Evolutionary conservation across 768 basidiomycete genomes (phyloP), one percentile per base, ranked within the genome.

Genomic region (Leucosporidium yakuticum): DNA sequence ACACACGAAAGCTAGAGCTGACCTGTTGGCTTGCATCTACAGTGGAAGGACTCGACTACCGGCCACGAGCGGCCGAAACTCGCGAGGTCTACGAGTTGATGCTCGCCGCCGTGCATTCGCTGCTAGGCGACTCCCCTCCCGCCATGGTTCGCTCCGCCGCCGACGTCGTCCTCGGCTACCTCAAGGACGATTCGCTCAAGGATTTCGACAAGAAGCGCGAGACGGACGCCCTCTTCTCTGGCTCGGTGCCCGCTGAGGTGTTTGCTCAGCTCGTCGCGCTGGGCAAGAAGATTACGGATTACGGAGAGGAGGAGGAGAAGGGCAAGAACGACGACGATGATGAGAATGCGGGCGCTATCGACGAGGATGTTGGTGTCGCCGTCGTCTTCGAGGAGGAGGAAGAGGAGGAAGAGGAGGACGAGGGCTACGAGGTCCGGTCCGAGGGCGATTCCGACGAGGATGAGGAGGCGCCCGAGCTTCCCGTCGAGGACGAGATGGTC

Each of bases 161-260:
- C n/a, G 95, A 99, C 79, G 84, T 85, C 0, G 87, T 94, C 2
- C 80, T 99, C 58, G 91, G 94, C 79, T 83, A 85, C 6, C 83
- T 98, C 71, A 98, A 97, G 80, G 92, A 96, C 73, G 82, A 83
- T 67, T 32, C 59, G 48, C 77, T 91, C 80, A 95, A 93, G 80
- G 94, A 97, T 77, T 94, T 97, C 75, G 95, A 97, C 83, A 94
- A 93, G 83, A 95, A 97, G 80, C 89, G 86, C 81, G 92, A 97
- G 76, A 84, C 95, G 9, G 89, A 95, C 78, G 86, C 86, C 23
- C 83, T 90, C 60, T 79, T 85, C n/a, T 79, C 91, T 19, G 86
- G 87, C 0, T 70, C 83, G 0, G 77, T 94, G 19, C 79, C 85
- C 3, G 85, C 83, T 75, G 93, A 96, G 72, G 75, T 80, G 25